phyloP scores from a whole-genome alignment of 164 flowering plant genomes.

The Chloranthus sessilifolius region DNA sequence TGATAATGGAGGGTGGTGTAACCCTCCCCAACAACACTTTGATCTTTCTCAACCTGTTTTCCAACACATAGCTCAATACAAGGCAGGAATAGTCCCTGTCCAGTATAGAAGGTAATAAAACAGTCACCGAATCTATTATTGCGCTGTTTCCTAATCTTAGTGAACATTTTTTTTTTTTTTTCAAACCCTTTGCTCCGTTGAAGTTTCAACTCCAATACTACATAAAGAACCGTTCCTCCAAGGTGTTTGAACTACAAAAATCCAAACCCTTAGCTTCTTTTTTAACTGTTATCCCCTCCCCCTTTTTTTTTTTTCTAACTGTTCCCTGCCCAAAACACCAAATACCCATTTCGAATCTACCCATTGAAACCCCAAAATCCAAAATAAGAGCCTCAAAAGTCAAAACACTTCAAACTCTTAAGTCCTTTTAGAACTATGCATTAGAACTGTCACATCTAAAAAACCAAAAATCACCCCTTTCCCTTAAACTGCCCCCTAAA shows the following conservation, averaged over 20 bases:
- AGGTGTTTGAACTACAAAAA: neutral
- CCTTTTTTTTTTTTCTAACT: too few species aligned
- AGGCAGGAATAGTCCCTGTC: constrained; percentile 72
- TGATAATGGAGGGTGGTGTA: constrained; percentile 64
- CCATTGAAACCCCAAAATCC: too few species aligned
- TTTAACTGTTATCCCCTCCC: neutral
- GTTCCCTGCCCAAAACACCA: too few species aligned
- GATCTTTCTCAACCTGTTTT: constrained; percentile 69
- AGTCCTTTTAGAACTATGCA: too few species aligned
- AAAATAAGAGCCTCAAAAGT: too few species aligned
- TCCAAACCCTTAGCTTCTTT: neutral
- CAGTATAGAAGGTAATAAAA: constrained; percentile 45
- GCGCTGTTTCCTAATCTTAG: neutral
- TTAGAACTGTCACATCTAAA: too few species aligned
- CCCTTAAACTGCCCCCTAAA: too few species aligned
- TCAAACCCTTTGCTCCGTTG: neutral
- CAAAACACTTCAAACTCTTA: too few species aligned
- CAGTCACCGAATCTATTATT: neutral
- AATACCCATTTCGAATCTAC: too few species aligned
- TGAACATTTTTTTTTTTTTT: neutral
- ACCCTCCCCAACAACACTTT: constrained; percentile 59
- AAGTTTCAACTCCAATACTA: too few species aligned
- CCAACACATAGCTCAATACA: constrained; percentile 61
- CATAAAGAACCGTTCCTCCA: too few species aligned
- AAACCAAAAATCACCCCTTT: too few species aligned